Evolutionary conservation across 78 protist genomes (phyloP), one percentile per base, ranked within the genome.

Genomic region (Salpingoeca rosetta): DNA sequence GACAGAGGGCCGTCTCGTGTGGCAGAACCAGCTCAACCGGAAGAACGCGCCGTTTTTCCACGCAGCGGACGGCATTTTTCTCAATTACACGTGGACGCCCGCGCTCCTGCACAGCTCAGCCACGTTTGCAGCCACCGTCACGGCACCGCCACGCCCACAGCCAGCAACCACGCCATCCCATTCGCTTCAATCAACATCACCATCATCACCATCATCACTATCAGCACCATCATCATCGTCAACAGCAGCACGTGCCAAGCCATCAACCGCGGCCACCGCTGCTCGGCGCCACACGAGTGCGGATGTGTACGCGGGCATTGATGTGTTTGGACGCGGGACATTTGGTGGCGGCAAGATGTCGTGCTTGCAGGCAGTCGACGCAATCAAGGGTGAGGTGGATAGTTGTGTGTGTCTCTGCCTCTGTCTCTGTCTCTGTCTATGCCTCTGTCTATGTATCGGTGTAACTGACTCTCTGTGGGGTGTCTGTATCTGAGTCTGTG

Each of bases 251-350:
- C n/a, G 11, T 3, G 56, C 25, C 22, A n/a, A 1, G 28, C 73
- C 1, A 38, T 3, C 3, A 1, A 74, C 2, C 57, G 81, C 89
- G 43, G 57, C 40, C 51, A 45, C 31, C 22, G 57, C 76, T 75
- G 0, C 40, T n/a, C n/a, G n/a, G n/a, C n/a, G n/a, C n/a, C n/a
- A n/a, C n/a, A n/a, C n/a, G n/a, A n/a, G n/a, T 10, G 12, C 38
- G 0, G 90, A 93, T 76, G 91, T 95, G 31, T 93, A 86, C 51
- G 82, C 51, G 39, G 96, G 97, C 35, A 86, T 94, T 35, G 96
- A 94, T 76, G 83, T 86, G 22, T 95, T 89, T 85, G 97, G 96
- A 1, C 82, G 93, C 38, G 80, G 90, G 36, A 85, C 86, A 2
- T 84, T 7, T 41, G 86, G 86, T 25, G 90, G 90, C 25, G 90